Conservation (phyloP, 2,329 filamentous ascomycete species). For the Fusarium sp. region DNA sequence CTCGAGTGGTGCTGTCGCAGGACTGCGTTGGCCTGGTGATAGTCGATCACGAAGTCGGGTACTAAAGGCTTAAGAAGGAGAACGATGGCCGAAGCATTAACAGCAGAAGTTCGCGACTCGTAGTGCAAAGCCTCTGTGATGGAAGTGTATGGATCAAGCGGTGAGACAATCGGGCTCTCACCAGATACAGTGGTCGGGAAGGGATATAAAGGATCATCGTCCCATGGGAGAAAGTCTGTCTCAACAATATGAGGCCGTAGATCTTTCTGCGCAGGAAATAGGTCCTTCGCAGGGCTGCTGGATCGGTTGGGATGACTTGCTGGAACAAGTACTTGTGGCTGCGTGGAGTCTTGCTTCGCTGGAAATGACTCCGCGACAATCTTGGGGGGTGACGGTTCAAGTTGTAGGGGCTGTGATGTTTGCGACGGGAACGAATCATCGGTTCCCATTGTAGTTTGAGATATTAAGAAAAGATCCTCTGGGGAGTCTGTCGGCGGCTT, state of each 20-base stretch:
- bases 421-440: conserved; percentile 48
- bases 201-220: conserved; percentile 64
- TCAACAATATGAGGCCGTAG: conserved; percentile 58
- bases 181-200: conserved; percentile 47
- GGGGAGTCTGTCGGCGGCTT: conserved; percentile 43
- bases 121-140: conserved; percentile 64
- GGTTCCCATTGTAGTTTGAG: conserved; percentile 55
- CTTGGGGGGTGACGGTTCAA: conserved; percentile 18
- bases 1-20: conserved; percentile 68
- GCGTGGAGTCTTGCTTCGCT: not conserved
- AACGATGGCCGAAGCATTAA: conserved; percentile 69
- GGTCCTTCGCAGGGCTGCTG: conserved; percentile 41
- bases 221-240: conserved; percentile 68
- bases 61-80: conserved; percentile 67
- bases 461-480: conserved; percentile 55
- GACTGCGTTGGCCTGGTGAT: conserved; percentile 63
- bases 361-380: conserved; percentile 5
- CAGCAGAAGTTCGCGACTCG: conserved; percentile 63
- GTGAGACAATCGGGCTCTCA: conserved; percentile 39
- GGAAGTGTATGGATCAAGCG: conserved; percentile 65
- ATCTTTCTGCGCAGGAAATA: conserved; percentile 48
- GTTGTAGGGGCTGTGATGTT: conserved; percentile 43
- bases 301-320: conserved; percentile 27
- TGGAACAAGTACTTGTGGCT: conserved; percentile 22
- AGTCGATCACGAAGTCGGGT: conserved; percentile 63